Percentiles rank a stretch among this genome's conserved stretches.
Conservation (phyloP, 2,329 filamentous ascomycete species). For the Acrocalymma vagum region DNA sequence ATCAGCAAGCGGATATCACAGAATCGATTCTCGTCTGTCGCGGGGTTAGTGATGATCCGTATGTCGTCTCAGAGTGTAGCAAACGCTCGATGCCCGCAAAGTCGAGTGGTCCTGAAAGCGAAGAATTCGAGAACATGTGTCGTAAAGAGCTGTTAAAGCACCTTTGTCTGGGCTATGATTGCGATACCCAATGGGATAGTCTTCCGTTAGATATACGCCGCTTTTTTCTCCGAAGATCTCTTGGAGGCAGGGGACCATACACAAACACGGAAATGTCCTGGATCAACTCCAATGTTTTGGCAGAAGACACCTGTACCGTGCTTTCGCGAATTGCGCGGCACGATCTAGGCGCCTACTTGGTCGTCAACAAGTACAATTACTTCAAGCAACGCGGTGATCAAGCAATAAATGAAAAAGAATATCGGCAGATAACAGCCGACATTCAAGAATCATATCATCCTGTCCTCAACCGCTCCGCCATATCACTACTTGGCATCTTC, state of each 20-base stretch:
- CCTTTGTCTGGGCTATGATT: conserved; percentile 59
- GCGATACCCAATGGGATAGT: conserved; percentile 61
- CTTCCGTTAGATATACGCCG: conserved; percentile 57
- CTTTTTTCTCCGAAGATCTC: conserved; percentile 56
- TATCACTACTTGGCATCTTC: conserved; percentile 31
- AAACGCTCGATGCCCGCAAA: conserved; percentile 43
- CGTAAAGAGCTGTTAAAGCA: conserved; percentile 57
- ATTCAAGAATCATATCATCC: conserved; percentile 41
- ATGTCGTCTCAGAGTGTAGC: conserved; percentile 40
- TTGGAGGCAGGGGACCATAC: conserved; percentile 53
- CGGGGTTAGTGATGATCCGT: conserved; percentile 21
- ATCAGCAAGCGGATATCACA: conserved; percentile 40
- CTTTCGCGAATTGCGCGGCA: conserved; percentile 56
- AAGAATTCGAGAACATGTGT: conserved; percentile 32
- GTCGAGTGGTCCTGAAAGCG: conserved; percentile 19
- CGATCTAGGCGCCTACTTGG: conserved; percentile 56
- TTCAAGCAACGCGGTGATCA: conserved; percentile 35
- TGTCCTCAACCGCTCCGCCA: conserved; percentile 37
- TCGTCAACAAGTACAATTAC: conserved; percentile 42
- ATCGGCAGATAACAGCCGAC: conserved; percentile 42
- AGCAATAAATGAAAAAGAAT: conserved; percentile 35
- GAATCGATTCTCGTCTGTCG: conserved; percentile 43
- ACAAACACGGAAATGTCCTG: conserved; percentile 52
- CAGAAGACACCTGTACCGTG: conserved; percentile 49
- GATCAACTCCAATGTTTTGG: conserved; percentile 54